Evolutionary conservation across 2,329 filamentous ascomycete genomes (phyloP).

Genomic region (Atkinsonella hypoxylon): DNA sequence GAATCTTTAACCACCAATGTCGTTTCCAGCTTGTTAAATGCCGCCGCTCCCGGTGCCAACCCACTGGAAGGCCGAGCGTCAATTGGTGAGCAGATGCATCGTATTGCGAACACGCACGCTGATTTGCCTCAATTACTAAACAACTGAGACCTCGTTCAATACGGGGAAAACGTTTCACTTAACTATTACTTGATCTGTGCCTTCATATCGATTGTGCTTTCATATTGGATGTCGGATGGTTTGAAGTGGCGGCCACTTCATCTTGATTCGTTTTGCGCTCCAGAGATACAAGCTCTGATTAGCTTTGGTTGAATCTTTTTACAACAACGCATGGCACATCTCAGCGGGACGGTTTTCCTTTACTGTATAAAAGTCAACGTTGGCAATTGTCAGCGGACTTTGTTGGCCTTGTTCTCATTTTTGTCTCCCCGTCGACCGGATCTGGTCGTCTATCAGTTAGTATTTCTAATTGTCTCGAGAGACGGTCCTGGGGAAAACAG

Average conservation of each 20-base stretch:
- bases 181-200: background rate
- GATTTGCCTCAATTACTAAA: slow-evolving; percentile 15
- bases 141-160: background rate
- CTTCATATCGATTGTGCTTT: too few species aligned
- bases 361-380: slow-evolving; percentile 10
- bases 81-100: slow-evolving; percentile 7
- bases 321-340: background rate
- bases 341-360: slow-evolving; percentile 6
- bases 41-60: background rate
- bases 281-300: slow-evolving; percentile 5
- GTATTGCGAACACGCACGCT: slow-evolving; percentile 11
- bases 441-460: background rate
- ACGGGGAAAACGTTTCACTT: background rate
- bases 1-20: slow-evolving; percentile 10
- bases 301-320: background rate
- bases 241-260: background rate
- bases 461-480: background rate
- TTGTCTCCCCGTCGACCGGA: background rate
- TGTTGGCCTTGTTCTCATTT: slow-evolving; percentile 5
- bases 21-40: background rate
- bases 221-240: background rate
- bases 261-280: background rate
- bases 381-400: slow-evolving; percentile 3
- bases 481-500: background rate
- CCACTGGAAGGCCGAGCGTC: slow-evolving; percentile 3